Conservation (phyloP, 257 asterid genomes). For the Solanum chmielewskii region DNA sequence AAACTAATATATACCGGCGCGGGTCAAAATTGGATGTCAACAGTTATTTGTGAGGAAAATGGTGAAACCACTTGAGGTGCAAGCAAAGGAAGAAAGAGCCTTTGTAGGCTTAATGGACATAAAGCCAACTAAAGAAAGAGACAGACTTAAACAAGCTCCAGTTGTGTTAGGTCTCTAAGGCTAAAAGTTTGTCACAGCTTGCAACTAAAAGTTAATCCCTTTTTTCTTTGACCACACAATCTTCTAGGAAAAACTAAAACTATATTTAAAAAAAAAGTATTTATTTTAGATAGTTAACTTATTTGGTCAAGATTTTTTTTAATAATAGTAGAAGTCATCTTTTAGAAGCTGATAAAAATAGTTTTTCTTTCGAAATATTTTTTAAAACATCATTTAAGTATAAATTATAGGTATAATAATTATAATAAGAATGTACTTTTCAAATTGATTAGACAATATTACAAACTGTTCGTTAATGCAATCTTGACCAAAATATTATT, state of each 20-base stretch:
- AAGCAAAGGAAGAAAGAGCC: constrained; percentile 12
- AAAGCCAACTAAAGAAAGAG: constrained; percentile 23
- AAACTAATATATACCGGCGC: too few species aligned
- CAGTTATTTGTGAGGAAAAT: not conserved
- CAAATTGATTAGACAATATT: not conserved
- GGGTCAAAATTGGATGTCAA: too few species aligned
- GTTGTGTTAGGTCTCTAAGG: constrained; percentile 18
- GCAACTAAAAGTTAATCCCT: constrained; percentile 1
- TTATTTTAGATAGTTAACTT: not conserved
- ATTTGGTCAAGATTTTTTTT: not conserved
- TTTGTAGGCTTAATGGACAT: constrained; percentile 7
- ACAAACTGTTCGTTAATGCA: not conserved
- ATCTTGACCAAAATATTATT: not conserved
- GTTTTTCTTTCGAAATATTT: too few species aligned
- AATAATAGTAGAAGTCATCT: not conserved
- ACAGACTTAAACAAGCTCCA: constrained; percentile 20
- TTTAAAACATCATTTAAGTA: not conserved
- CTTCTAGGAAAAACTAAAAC: not conserved
- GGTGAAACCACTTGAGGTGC: constrained; percentile 17
- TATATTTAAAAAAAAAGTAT: not conserved
- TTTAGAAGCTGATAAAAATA: too few species aligned
- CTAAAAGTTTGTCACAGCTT: constrained; percentile 22
- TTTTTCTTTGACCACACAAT: not conserved
- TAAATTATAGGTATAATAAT: too few species aligned
- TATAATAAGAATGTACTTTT: not conserved